phyloP scores from a whole-genome alignment of 306 rosid species.

The Morella rubra region DNA sequence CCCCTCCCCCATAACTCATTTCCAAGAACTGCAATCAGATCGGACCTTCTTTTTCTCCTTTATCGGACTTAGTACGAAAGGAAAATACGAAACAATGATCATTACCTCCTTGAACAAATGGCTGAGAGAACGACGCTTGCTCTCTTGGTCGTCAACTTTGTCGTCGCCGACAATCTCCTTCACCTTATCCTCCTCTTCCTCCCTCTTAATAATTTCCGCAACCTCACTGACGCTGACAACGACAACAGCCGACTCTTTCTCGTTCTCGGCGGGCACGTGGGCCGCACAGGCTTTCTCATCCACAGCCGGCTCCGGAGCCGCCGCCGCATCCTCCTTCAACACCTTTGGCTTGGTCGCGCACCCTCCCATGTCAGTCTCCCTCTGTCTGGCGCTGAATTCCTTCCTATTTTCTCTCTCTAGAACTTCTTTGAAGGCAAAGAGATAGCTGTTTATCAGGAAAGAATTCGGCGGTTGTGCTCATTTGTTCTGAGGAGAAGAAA shows the following conservation, averaged over 20 bases:
- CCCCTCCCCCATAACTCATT: neutral
- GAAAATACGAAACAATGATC: neutral
- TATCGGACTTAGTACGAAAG: neutral
- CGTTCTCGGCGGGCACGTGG: neutral
- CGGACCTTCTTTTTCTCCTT: neutral
- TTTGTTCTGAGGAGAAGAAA: conserved; percentile 31
- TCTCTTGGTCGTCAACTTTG: conserved; percentile 28
- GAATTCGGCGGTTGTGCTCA: conserved; percentile 16
- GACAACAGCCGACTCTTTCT: conserved; percentile 2
- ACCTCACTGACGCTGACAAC: neutral
- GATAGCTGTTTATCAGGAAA: conserved; percentile 5
- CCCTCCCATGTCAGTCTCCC: conserved; percentile 49
- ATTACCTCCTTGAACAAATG: conserved; percentile 51
- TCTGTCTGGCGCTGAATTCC: neutral
- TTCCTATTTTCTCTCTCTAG: neutral
- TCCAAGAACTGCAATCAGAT: conserved; percentile 7
- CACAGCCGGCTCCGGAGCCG: conserved; percentile 32
- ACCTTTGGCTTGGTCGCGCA: conserved; percentile 69
- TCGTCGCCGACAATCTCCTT: conserved; percentile 41
- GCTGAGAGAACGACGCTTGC: conserved; percentile 57
- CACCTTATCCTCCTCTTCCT: neutral
- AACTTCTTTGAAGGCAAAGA: neutral
- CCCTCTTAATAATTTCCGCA: conserved; percentile 10
- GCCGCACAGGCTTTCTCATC: conserved; percentile 3
- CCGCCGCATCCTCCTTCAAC: conserved; percentile 7